Conservation (phyloP, 768 basidiomycete genomes). For the Astraeus odoratus region DNA sequence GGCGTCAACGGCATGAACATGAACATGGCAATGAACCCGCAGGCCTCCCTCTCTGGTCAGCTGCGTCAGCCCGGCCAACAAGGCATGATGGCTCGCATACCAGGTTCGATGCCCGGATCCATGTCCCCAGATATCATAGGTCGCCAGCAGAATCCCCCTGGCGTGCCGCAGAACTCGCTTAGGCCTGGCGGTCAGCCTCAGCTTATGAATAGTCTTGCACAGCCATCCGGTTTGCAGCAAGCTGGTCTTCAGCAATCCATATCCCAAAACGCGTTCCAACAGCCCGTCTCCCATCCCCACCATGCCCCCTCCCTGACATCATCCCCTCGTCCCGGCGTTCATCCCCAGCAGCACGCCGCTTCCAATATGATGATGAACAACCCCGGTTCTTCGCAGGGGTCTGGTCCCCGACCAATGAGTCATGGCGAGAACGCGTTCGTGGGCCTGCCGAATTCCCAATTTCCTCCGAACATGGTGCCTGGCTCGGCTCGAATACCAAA, state of each 20-base stretch:
- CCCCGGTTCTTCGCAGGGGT: conserved; percentile 23
- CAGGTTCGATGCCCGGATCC: conserved; percentile 28
- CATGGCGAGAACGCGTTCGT: conserved; percentile 43
- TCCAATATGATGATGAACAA: conserved; percentile 25
- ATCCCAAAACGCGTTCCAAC: conserved; percentile 26
- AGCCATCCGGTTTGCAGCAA: conserved; percentile 29
- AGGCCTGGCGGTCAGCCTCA: conserved; percentile 40
- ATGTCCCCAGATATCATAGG: conserved; percentile 40
- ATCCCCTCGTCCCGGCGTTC: conserved; percentile 24
- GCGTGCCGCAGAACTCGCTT: conserved; percentile 36
- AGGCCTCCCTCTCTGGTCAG: conserved; percentile 34
- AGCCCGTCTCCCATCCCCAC: conserved; percentile 21
- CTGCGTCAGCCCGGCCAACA: conserved; percentile 32
- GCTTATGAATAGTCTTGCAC: conserved; percentile 41
- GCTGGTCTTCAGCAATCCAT: conserved; percentile 22
- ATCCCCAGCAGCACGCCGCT: conserved; percentile 23
- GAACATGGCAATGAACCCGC: conserved; percentile 41
- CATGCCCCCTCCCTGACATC: conserved; percentile 23
- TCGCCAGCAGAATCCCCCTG: conserved; percentile 32
- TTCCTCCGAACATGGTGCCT: conserved; percentile 26
- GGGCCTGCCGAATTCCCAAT: conserved; percentile 32
- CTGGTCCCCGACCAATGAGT: conserved; percentile 33
- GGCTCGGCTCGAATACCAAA: conserved; percentile 30
- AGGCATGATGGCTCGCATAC: conserved; percentile 25
- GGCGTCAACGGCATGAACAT: conserved; percentile 31